phyloP scores from a whole-genome alignment of 106 monocot species.

The Triglochin maritima region DNA sequence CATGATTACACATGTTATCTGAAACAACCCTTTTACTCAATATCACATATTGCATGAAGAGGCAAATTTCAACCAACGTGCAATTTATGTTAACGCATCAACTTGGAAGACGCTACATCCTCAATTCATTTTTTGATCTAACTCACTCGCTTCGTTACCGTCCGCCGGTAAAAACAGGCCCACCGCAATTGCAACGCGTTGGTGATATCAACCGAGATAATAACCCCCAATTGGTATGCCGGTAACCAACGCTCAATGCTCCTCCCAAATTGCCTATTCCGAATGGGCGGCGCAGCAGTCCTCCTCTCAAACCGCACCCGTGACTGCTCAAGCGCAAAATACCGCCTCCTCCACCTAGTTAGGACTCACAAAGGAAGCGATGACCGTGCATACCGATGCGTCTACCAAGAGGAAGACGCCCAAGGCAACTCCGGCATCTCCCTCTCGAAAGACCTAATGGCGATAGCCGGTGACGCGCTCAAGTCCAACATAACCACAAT shows the following conservation, averaged over 20 bases:
- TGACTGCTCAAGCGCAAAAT: conserved; percentile 11
- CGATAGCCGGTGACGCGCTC: conserved; percentile 20
- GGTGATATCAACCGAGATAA: conserved; percentile 19
- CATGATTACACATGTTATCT: too few species aligned
- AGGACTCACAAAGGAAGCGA: conserved; percentile 19
- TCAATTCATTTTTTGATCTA: too few species aligned
- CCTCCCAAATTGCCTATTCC: conserved; percentile 23
- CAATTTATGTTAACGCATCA: too few species aligned
- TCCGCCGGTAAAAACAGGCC: not conserved
- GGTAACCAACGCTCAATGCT: conserved; percentile 26
- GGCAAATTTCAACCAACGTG: too few species aligned
- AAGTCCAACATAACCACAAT: conserved; percentile 22
- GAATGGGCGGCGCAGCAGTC: conserved; percentile 27
- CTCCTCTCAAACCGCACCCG: conserved; percentile 16
- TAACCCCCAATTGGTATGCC: conserved; percentile 23
- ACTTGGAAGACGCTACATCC: too few species aligned
- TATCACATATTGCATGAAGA: too few species aligned
- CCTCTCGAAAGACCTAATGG: conserved; percentile 22
- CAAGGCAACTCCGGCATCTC: conserved; percentile 16
- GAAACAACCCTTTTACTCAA: too few species aligned
- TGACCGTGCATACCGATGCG: conserved; percentile 18
- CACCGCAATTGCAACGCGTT: conserved; percentile 17
- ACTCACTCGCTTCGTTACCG: too few species aligned
- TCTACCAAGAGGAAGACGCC: conserved; percentile 23
- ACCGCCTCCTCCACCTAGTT: conserved; percentile 15